A percentile compares a stretch with the other conserved stretches of the same genome.
phyloP scores from a whole-genome alignment of 305 asterid species.

The Fraxinus greggii region DNA sequence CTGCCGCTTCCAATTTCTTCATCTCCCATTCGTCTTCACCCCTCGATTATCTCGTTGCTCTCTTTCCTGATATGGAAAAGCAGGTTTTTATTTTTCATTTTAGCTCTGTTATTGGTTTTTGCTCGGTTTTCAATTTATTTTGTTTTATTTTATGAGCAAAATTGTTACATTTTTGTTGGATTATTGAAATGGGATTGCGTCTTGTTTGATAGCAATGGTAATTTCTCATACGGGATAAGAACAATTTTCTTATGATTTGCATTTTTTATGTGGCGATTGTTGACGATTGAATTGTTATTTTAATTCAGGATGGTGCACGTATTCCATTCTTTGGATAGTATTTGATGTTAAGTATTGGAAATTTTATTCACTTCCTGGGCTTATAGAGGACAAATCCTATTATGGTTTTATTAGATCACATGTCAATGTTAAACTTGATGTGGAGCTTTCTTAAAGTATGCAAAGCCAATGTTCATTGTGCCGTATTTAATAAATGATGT shows the following conservation, averaged over 20 bases:
- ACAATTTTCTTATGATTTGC: not conserved
- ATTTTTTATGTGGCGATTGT: not conserved
- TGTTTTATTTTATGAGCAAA: not conserved
- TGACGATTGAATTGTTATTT: not conserved
- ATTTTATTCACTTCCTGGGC: not conserved
- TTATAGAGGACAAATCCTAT: not conserved
- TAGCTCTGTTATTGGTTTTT: not conserved
- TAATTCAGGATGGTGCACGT: not conserved
- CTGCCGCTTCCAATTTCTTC: conserved; percentile 31
- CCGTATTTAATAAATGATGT: not conserved
- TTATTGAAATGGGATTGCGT: not conserved
- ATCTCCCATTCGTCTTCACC: conserved; percentile 36
- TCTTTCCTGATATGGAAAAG: conserved; percentile 93
- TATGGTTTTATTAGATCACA: not conserved
- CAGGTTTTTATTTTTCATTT: conserved; percentile 45
- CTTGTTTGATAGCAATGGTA: not conserved
- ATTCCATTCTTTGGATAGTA: not conserved
- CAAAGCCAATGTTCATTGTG: not conserved
- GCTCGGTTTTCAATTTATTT: not conserved
- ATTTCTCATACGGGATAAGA: not conserved
- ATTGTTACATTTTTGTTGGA: not conserved
- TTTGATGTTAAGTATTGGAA: not conserved
- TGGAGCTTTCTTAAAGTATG: not conserved
- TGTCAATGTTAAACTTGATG: not conserved
- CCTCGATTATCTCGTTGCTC: conserved; percentile 58